Conservation (phyloP, 345 rosid genomes). For the Raphanus raphanistrum region DNA sequence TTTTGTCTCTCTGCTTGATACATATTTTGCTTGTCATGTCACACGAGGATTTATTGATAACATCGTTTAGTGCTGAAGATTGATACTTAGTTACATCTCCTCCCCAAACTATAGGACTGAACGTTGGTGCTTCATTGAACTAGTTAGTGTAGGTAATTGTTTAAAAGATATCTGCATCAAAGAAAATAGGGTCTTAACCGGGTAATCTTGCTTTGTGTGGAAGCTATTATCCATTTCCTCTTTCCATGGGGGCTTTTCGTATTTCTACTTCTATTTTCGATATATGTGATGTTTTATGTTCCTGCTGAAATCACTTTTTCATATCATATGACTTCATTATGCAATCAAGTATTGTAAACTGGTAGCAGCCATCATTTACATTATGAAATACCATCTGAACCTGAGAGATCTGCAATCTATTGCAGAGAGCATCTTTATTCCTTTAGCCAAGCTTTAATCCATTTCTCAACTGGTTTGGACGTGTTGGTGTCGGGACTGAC, state of each 20-base stretch:
- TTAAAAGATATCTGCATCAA: conserved; percentile 8
- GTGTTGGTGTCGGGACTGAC: conserved; percentile 60
- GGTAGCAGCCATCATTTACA: conserved; percentile 22
- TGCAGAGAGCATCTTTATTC: conserved; percentile 76
- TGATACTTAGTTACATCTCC: conserved; percentile 22
- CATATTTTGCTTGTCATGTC: conserved; percentile 17
- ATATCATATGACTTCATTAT: conserved; percentile 15
- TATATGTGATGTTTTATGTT: background rate
- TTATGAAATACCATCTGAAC: conserved; percentile 23
- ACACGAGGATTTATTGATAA: conserved; percentile 2
- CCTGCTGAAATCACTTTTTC: background rate
- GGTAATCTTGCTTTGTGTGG: conserved; percentile 11
- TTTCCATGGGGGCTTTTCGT: background rate
- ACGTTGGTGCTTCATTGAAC: conserved; percentile 21
- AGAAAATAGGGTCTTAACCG: background rate
- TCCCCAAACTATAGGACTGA: conserved; percentile 16
- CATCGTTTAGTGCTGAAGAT: conserved; percentile 17
- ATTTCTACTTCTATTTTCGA: background rate
- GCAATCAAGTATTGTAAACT: conserved; percentile 9
- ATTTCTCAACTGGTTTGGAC: conserved; percentile 54
- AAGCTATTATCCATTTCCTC: background rate
- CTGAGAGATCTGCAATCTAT: conserved; percentile 29
- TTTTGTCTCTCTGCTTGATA: conserved; percentile 26
- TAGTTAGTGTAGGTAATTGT: conserved; percentile 12
- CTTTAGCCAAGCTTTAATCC: conserved; percentile 46